phyloP scores from a whole-genome alignment of 139 green algal species.

The Zygnema circumcarinatum region DNA sequence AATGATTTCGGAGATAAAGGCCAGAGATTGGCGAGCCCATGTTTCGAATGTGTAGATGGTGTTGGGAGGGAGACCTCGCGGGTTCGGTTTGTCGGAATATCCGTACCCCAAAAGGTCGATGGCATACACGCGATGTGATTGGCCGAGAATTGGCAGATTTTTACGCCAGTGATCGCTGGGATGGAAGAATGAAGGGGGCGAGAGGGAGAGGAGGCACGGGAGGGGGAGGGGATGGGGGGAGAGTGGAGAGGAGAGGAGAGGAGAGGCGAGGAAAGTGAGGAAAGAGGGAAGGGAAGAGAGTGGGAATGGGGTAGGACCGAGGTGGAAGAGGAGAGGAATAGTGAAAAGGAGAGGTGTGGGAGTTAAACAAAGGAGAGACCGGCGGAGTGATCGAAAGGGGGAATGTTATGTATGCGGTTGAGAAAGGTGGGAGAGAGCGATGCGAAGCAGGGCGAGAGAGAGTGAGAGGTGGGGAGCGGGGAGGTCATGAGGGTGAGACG shows the following conservation, averaged over 20 bases:
- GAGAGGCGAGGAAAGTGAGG: neutral
- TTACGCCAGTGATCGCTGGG: conserved; percentile 75
- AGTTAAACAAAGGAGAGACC: neutral
- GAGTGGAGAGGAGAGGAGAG: neutral
- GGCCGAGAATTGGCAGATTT: conserved; percentile 77
- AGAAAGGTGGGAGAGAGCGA: neutral
- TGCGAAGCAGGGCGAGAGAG: neutral
- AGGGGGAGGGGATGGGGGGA: neutral
- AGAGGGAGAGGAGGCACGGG: neutral
- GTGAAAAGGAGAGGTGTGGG: neutral
- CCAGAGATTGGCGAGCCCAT: conserved; percentile 76
- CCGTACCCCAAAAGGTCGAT: conserved; percentile 94
- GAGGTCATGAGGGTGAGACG: too few relatives aligned
- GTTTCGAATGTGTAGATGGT: conserved; percentile 80
- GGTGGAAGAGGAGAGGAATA: neutral
- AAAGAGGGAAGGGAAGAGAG: conserved; percentile 8
- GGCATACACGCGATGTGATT: conserved; percentile 71
- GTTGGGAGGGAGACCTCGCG: conserved; percentile 63
- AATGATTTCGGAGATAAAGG: conserved; percentile 75
- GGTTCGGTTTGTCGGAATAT: conserved; percentile 81
- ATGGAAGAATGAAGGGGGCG: neutral
- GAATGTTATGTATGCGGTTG: neutral
- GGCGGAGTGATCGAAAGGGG: neutral
- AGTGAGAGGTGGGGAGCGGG: too few relatives aligned
- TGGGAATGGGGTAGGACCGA: neutral